Percentiles rank a stretch among this genome's conserved stretches.
Conservation (phyloP, 2,329 filamentous ascomycete genomes). For the Aureobasidium sp. region DNA sequence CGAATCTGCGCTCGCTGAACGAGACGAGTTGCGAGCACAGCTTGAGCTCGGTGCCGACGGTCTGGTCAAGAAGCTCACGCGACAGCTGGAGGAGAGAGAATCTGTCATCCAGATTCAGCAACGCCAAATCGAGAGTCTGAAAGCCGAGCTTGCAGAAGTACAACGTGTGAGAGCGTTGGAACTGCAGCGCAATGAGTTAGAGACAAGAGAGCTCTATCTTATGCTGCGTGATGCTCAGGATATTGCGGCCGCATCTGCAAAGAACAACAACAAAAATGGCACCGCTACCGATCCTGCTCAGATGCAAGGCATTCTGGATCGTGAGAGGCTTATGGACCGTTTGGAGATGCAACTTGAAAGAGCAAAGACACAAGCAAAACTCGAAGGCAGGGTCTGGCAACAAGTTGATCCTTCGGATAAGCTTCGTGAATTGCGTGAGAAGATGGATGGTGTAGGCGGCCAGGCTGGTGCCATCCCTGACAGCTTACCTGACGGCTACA, state of each 20-base stretch:
- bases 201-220: constrained; percentile 92
- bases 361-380: constrained; percentile 95
- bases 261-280: constrained; percentile 47
- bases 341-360: constrained; percentile 92
- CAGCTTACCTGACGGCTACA: constrained; percentile 15
- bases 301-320: constrained; percentile 88
- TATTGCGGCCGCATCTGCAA: constrained; percentile 82
- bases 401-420: constrained; percentile 80
- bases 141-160: constrained; percentile 80
- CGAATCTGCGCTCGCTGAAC: constrained; percentile 90
- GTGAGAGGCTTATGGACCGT: constrained; percentile 85
- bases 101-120: constrained; percentile 83
- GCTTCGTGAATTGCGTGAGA: constrained; percentile 81
- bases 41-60: constrained; percentile 90
- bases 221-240: constrained; percentile 98
- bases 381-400: constrained; percentile 90
- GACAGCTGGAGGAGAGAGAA: constrained; percentile 86
- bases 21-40: constrained; percentile 86
- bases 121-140: constrained; percentile 79
- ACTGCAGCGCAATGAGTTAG: constrained; percentile 87
- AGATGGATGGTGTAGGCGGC: constrained; percentile 65
- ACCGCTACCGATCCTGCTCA: constrained; percentile 63
- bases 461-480: neutral
- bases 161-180: constrained; percentile 84
- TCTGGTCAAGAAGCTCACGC: constrained; percentile 84